A percentile compares a stretch with the other conserved stretches of the same genome.
These are phyloP conservation scores for Adansonia rubrostipa DNA, from an alignment of 441 rosid genomes.

Conservation along the genomic window DNA sequence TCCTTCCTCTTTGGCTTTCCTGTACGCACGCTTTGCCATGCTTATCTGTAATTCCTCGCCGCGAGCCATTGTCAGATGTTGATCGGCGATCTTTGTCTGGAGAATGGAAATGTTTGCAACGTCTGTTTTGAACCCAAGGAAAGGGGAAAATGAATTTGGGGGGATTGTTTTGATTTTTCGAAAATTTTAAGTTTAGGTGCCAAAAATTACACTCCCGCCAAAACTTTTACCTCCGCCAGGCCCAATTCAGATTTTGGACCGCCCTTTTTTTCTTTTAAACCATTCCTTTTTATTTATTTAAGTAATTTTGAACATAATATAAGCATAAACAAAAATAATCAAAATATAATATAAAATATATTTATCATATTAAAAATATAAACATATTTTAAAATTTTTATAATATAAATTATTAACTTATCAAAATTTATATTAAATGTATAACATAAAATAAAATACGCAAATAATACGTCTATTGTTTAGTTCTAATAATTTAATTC, in stretches of 20 bases:
- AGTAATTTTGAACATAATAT: too few relatives aligned
- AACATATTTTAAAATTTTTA: too few relatives aligned
- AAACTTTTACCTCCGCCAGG: background rate
- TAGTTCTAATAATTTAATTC: too few relatives aligned
- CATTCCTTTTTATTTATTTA: too few relatives aligned
- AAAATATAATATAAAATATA: too few relatives aligned
- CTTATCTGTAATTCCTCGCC: constrained; percentile 46
- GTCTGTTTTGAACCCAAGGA: background rate
- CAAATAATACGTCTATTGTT: too few relatives aligned
- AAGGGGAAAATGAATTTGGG: background rate
- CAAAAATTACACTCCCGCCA: constrained; percentile 26
- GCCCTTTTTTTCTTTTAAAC: too few relatives aligned
- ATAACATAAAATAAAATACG: too few relatives aligned
- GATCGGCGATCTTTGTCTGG: background rate
- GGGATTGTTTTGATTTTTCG: background rate
- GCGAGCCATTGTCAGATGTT: constrained; percentile 48
- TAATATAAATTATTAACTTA: too few relatives aligned
- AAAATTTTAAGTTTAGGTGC: background rate
- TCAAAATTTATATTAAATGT: too few relatives aligned
- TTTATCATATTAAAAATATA: too few relatives aligned
- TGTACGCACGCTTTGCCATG: constrained; percentile 70
- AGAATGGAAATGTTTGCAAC: background rate
- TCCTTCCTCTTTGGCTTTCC: constrained; percentile 71
- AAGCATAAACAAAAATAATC: too few relatives aligned
- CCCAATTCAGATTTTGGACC: constrained; percentile 4